Percentiles rank a stretch among this genome's conserved stretches.
phyloP scores from a whole-genome alignment of 768 basidiomycete genomes.

The Collybiopsis confluens region DNA sequence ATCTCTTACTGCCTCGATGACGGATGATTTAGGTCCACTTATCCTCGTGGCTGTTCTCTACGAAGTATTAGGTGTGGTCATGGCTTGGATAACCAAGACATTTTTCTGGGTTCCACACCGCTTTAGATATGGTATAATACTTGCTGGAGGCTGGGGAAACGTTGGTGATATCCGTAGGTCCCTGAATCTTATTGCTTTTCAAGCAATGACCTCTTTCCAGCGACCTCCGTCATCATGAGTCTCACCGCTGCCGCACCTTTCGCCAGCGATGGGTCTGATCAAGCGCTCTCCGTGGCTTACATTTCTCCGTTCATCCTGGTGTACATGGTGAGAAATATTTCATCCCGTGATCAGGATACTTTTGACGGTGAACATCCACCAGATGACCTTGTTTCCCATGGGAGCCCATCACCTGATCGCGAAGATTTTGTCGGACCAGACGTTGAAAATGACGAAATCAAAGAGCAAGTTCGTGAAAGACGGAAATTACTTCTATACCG shows the following conservation, averaged over 20 bases:
- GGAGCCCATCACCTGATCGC: conserved; percentile 52
- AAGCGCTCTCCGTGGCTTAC: conserved; percentile 63
- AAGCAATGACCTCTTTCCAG: conserved; percentile 25
- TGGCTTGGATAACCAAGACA: conserved; percentile 53
- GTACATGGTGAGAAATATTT: conserved; percentile 41
- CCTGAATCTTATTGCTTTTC: not conserved
- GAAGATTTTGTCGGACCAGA: conserved; percentile 67
- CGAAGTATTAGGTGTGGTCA: conserved; percentile 45
- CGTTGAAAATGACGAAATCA: conserved; percentile 51
- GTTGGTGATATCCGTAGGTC: conserved; percentile 66
- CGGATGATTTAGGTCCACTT: conserved; percentile 47
- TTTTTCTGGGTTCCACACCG: conserved; percentile 77
- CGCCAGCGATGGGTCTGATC: conserved; percentile 54
- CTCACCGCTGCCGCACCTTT: conserved; percentile 62
- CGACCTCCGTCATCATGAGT: conserved; percentile 62
- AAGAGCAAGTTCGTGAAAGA: conserved; percentile 36
- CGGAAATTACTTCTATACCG: conserved; percentile 23
- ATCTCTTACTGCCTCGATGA: no score
- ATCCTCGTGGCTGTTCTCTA: conserved; percentile 59
- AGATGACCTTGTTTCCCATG: conserved; percentile 64
- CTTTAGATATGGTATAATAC: conserved; percentile 66
- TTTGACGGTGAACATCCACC: not conserved
- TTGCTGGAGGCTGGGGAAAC: conserved; percentile 68
- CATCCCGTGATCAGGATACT: not conserved
- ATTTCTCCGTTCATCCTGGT: conserved; percentile 58